Conservation (phyloP, 768 basidiomycete species). For the Podaxis sp. region DNA sequence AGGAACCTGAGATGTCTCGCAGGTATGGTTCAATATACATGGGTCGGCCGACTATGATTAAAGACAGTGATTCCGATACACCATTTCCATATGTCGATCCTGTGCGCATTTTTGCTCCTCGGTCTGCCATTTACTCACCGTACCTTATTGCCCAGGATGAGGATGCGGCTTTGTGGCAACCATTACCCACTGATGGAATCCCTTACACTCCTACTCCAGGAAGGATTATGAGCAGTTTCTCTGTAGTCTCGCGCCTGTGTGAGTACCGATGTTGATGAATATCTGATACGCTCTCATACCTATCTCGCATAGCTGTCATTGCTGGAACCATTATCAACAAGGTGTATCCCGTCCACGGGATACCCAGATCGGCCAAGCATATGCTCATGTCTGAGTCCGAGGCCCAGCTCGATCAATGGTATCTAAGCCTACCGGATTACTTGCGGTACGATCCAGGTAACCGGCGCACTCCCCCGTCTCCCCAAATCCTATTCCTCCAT, state of each 20-base stretch:
- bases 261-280: slow-evolving; percentile 15
- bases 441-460: slow-evolving; percentile 57
- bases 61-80: slow-evolving; percentile 68
- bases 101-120: slow-evolving; percentile 28
- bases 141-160: slow-evolving; percentile 41
- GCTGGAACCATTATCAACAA: slow-evolving; percentile 61
- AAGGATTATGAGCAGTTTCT: slow-evolving; percentile 50
- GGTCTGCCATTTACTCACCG: neutral
- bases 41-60: slow-evolving; percentile 67
- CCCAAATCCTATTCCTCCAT: slow-evolving; percentile 65
- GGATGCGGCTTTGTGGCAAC: slow-evolving; percentile 54
- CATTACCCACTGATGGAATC: slow-evolving; percentile 33
- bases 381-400: slow-evolving; percentile 53
- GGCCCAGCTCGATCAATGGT: slow-evolving; percentile 69
- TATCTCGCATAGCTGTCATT: slow-evolving; percentile 46
- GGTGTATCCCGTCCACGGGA: slow-evolving; percentile 64
- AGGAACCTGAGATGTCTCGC: neutral
- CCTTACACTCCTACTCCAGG: slow-evolving; percentile 45
- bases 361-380: slow-evolving; percentile 42
- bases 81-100: slow-evolving; percentile 52
- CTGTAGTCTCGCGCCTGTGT: slow-evolving; percentile 57
- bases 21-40: slow-evolving; percentile 72
- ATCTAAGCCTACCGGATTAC: slow-evolving; percentile 58
- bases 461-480: slow-evolving; percentile 50
- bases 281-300: neutral